phyloP scores from a whole-genome alignment of 306 rosid genomes.

The Quillaja saponaria region DNA sequence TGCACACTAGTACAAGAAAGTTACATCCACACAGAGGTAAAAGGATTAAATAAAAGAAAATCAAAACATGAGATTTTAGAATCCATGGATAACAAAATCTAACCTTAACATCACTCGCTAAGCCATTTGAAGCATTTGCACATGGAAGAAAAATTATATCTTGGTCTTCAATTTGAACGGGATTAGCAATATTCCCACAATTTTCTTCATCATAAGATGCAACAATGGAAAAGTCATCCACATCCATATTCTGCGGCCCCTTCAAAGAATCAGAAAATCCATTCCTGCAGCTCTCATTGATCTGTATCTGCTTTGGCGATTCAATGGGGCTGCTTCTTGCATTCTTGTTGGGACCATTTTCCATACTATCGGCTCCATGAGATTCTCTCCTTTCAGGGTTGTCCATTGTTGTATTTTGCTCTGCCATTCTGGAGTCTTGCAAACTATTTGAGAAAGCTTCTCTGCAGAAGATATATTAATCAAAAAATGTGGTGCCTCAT shows the following conservation, averaged over 20 bases:
- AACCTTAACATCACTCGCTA: constrained; percentile 43
- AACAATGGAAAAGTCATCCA: constrained; percentile 29
- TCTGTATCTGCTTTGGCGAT: constrained; percentile 34
- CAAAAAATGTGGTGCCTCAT: constrained; percentile 12
- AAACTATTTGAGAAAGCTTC: constrained; percentile 37
- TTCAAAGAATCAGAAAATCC: constrained; percentile 17
- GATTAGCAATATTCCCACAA: constrained; percentile 19
- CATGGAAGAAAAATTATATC: constrained; percentile 25
- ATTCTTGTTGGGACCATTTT: constrained; percentile 21
- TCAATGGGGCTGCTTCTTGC: constrained; percentile 22
- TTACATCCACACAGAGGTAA: too few species aligned
- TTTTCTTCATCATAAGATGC: constrained; percentile 32
- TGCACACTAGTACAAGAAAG: too few species aligned
- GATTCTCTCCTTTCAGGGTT: constrained; percentile 33
- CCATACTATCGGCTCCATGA: constrained; percentile 23
- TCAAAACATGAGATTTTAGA: background rate
- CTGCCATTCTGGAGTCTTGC: constrained; percentile 32
- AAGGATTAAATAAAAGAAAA: too few species aligned
- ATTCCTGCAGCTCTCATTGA: constrained; percentile 12
- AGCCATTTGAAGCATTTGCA: constrained; percentile 36
- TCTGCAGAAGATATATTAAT: constrained; percentile 39
- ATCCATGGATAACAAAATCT: constrained; percentile 21
- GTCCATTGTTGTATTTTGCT: constrained; percentile 31
- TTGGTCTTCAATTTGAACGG: constrained; percentile 32
- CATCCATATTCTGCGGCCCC: constrained; percentile 30